These are phyloP conservation scores for Diophrys appendiculata DNA, from an alignment of 73 alveolate genomes.

Conservation along the genomic window DNA sequence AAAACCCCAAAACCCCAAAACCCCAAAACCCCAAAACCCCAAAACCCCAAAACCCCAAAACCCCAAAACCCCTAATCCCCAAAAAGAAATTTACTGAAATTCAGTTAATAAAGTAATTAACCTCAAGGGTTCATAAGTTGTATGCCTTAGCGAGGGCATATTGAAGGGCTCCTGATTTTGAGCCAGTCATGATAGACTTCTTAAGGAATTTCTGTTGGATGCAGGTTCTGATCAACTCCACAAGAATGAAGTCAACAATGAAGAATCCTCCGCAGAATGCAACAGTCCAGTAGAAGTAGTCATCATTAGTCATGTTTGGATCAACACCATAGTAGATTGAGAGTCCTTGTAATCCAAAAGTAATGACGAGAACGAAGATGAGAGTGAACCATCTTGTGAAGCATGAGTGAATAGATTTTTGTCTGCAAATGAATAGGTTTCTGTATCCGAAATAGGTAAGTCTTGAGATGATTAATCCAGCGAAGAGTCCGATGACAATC, in stretches of 20 bases:
- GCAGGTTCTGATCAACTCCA: no score
- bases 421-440: neutral
- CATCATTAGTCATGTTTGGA: neutral
- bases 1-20: no score
- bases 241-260: neutral
- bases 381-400: neutral
- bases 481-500: neutral
- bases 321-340: neutral
- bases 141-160: no score
- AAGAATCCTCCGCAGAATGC: neutral
- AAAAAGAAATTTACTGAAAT: no score
- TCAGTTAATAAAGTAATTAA: no score
- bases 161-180: no score
- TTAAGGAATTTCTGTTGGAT: no score
- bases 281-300: neutral
- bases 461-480: neutral
- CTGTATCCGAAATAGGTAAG: neutral
- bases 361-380: neutral
- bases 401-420: neutral
- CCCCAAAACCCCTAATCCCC: no score
- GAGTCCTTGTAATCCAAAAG: neutral
- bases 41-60: no score
- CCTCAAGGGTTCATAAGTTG: no score
- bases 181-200: no score
- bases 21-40: no score